Conservation (phyloP, 2,329 filamentous ascomycete genomes). For the Nakataea oryzae region DNA sequence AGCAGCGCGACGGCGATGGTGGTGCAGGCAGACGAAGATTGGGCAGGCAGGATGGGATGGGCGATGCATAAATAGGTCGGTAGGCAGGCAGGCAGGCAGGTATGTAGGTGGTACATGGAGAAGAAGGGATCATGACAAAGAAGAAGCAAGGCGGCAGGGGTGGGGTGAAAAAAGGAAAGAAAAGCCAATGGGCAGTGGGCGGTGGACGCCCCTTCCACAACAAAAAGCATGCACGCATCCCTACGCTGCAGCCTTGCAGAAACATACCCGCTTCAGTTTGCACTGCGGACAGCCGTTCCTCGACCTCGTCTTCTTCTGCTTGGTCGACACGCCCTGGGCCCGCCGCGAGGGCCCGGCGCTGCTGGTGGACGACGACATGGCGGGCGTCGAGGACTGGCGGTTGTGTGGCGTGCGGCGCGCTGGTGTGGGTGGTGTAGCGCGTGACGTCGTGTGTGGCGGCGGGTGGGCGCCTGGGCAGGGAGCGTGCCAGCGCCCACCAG, state of each 20-base stretch:
- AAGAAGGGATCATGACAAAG: no score
- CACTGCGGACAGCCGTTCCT: conserved; percentile 1
- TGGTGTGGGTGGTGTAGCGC: background rate
- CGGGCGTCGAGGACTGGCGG: no score
- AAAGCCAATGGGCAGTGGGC: no score
- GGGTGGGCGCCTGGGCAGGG: no score
- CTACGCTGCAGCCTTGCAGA: no score
- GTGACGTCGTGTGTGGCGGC: background rate
- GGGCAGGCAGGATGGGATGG: no score
- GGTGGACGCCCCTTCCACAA: no score
- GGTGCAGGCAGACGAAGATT: background rate
- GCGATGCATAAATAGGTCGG: background rate
- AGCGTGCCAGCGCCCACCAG: background rate
- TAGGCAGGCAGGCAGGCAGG: no score
- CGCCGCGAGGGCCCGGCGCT: background rate
- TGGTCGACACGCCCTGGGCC: background rate
- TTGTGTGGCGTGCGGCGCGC: no score
- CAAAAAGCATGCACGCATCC: background rate
- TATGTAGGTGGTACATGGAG: no score
- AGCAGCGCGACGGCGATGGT: background rate
- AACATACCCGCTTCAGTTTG: conserved; percentile 1
- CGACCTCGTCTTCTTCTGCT: background rate
- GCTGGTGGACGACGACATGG: background rate
- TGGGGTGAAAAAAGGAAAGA: no score
- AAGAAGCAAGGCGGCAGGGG: no score